Conservation (phyloP, 106 monocot species). For the Phalaenopsis equestris region DNA sequence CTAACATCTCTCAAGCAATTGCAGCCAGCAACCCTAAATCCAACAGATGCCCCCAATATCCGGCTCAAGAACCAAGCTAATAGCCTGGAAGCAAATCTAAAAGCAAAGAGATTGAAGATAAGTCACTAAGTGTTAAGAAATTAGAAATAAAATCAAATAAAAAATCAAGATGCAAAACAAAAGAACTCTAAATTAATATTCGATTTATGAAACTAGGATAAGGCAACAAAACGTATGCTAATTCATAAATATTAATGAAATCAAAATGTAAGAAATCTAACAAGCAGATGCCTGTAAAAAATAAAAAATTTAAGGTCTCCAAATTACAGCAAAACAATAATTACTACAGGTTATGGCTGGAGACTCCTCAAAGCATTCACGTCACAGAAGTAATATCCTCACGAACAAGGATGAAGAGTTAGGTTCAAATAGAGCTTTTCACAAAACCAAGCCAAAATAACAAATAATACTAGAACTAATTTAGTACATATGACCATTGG, state of each 20-base stretch:
- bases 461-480: background rate
- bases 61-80: constrained; percentile 69
- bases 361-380: background rate
- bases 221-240: background rate
- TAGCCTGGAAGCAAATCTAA: constrained; percentile 59
- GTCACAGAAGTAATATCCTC: background rate
- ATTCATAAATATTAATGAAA: background rate
- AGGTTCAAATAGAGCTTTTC: background rate
- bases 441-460: background rate
- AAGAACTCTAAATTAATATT: background rate
- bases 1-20: constrained; percentile 64
- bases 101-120: constrained; percentile 4
- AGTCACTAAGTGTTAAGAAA: constrained; percentile 1
- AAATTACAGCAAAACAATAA: background rate
- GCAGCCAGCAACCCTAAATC: constrained; percentile 67
- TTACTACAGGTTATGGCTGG: background rate
- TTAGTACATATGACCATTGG: background rate
- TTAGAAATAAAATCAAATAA: background rate
- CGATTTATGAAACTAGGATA: background rate
- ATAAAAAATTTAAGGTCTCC: background rate
- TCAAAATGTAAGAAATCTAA: background rate
- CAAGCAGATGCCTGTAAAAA: background rate
- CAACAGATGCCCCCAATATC: constrained; percentile 45
- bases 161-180: constrained; percentile 1
- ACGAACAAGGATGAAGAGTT: background rate